phyloP scores from a whole-genome alignment of 176 grass and related monocot genomes.

The Tillandsia leiboldiana region DNA sequence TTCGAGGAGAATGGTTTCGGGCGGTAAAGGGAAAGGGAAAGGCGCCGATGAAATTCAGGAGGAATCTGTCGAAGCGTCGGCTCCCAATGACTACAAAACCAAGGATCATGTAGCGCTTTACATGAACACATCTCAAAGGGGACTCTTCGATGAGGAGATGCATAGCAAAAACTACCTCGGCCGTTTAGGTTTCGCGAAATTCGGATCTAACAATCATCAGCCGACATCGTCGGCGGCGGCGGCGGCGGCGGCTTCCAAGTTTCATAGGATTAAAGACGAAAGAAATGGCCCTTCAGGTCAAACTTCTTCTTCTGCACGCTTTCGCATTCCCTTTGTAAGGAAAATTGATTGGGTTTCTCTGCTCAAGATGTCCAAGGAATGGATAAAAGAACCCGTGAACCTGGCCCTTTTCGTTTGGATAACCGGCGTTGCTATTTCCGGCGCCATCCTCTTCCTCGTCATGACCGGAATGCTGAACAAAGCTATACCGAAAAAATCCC shows the following conservation, averaged over 20 bases:
- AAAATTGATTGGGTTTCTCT: constrained; percentile 54
- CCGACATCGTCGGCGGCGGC: background rate
- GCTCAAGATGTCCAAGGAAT: constrained; percentile 42
- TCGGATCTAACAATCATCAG: background rate
- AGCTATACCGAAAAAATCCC: constrained; percentile 26
- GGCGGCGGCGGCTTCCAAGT: constrained; percentile 1
- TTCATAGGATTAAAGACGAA: constrained; percentile 8
- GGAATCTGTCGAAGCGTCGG: background rate
- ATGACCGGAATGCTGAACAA: constrained; percentile 73
- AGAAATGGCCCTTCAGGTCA: background rate
- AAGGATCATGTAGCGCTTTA: constrained; percentile 26
- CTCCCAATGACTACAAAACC: constrained; percentile 5
- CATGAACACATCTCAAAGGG: constrained; percentile 19
- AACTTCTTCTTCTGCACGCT: constrained; percentile 4
- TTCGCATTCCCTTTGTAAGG: constrained; percentile 29
- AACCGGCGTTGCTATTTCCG: constrained; percentile 36
- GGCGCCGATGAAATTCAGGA: constrained; percentile 28
- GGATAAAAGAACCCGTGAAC: constrained; percentile 58
- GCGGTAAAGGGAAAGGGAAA: constrained; percentile 10
- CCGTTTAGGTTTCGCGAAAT: background rate
- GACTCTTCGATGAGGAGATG: constrained; percentile 16
- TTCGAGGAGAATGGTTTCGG: constrained; percentile 12
- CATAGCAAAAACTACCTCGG: constrained; percentile 1
- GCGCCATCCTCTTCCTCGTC: constrained; percentile 75
- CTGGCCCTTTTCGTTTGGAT: constrained; percentile 59